Percentiles rank a stretch among this genome's conserved stretches.
Evolutionary conservation across 306 rosid species (phyloP).

Genomic region (Carpinus fangiana): DNA sequence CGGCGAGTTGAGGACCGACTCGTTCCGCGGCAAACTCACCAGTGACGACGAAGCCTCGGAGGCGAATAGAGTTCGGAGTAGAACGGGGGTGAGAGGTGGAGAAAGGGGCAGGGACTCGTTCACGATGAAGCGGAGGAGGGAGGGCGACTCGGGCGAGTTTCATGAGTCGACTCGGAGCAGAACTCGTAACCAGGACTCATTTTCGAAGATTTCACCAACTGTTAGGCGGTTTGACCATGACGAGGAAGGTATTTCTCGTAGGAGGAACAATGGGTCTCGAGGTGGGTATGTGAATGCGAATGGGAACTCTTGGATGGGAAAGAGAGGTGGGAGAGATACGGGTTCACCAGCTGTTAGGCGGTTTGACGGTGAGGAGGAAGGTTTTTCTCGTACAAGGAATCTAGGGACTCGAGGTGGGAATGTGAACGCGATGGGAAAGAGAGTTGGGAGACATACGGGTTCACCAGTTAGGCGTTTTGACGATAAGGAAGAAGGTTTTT

Average conservation of each 20-base stretch:
- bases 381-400: slow-evolving; percentile 16
- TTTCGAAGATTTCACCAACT: slow-evolving; percentile 5
- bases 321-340: slow-evolving; percentile 44
- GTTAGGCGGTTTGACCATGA: not conserved
- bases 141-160: slow-evolving; percentile 30
- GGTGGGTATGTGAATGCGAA: slow-evolving; percentile 3
- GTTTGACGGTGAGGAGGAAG: slow-evolving; percentile 1
- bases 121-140: slow-evolving; percentile 39
- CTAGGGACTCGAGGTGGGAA: slow-evolving; percentile 10
- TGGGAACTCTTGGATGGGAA: slow-evolving; percentile 39
- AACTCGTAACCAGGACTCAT: slow-evolving; percentile 17
- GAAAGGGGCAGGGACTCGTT: slow-evolving; percentile 19
- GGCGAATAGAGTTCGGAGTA: slow-evolving; percentile 19
- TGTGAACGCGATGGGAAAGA: slow-evolving; percentile 35
- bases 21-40: slow-evolving; percentile 30
- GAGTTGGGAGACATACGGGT: slow-evolving; percentile 37
- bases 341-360: slow-evolving; percentile 7
- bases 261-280: slow-evolving; percentile 9
- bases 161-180: slow-evolving; percentile 31
- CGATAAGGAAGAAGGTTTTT: not conserved
- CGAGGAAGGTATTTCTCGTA: slow-evolving; percentile 19
- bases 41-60: slow-evolving; percentile 41
- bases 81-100: slow-evolving; percentile 24
- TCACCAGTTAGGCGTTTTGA: not conserved
- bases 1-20: slow-evolving; percentile 49